Conservation (phyloP, 306 rosid genomes). For the Glycine soja region DNA sequence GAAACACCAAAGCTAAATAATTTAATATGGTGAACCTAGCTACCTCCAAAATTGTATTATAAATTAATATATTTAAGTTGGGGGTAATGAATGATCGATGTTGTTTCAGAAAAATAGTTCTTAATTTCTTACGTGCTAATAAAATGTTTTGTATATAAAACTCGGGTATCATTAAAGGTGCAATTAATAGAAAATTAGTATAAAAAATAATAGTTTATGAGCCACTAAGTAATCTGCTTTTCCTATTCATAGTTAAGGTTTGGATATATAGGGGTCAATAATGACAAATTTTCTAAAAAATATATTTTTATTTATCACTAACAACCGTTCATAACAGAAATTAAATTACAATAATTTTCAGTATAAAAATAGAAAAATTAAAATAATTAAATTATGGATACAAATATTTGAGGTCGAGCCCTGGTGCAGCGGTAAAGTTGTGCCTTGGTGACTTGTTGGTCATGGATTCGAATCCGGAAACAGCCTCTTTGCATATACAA, state of each 20-base stretch:
- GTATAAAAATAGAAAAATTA: too few species aligned
- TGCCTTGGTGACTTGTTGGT: too few species aligned
- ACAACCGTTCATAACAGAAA: too few species aligned
- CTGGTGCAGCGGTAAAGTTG: too few species aligned
- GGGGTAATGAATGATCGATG: not conserved
- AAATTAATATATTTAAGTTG: slow-evolving; percentile 8
- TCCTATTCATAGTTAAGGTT: not conserved
- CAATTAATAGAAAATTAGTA: not conserved
- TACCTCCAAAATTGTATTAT: slow-evolving; percentile 40
- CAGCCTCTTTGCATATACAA: too few species aligned
- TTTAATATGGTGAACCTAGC: slow-evolving; percentile 46
- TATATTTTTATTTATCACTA: too few species aligned
- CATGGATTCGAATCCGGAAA: too few species aligned
- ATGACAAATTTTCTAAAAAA: too few species aligned
- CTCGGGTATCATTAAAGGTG: not conserved
- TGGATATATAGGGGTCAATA: too few species aligned
- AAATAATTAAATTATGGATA: too few species aligned
- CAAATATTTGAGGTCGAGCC: too few species aligned
- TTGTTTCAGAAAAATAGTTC: not conserved
- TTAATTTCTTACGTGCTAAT: slow-evolving; percentile 15
- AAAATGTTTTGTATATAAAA: not conserved
- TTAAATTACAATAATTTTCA: too few species aligned
- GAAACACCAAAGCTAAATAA: slow-evolving; percentile 34
- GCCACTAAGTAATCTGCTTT: not conserved
- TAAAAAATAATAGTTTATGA: not conserved